Evolutionary conservation across 371 early-diverging fungal genomes (phyloP).

Genomic region (Lichtheimia corymbifera): DNA sequence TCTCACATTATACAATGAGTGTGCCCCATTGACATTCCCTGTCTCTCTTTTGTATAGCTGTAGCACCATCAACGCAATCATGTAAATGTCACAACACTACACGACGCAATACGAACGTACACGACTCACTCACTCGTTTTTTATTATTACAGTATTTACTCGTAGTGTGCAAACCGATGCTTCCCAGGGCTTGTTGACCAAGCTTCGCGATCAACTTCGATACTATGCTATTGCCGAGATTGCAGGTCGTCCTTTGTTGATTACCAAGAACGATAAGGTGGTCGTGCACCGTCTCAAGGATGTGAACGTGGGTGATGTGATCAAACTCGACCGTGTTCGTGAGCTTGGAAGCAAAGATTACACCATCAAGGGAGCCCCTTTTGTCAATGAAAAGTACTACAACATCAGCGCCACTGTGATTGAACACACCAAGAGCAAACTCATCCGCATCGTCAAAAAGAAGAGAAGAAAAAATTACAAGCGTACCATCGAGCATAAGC

Average conservation of each 20-base stretch:
- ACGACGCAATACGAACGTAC: not conserved
- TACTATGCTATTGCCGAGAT: constrained; percentile 90
- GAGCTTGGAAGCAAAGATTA: constrained; percentile 89
- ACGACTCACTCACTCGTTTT: not conserved
- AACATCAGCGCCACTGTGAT: constrained; percentile 85
- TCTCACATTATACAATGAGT: not conserved
- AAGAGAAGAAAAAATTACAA: constrained; percentile 89
- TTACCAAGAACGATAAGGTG: constrained; percentile 87
- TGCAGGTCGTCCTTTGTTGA: constrained; percentile 84
- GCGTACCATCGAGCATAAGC: constrained; percentile 72
- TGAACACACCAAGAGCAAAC: constrained; percentile 86
- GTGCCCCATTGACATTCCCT: not conserved
- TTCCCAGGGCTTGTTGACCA: constrained; percentile 25
- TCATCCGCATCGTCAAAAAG: constrained; percentile 78
- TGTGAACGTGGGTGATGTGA: constrained; percentile 84
- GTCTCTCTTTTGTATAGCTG: not conserved
- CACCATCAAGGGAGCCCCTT: constrained; percentile 86
- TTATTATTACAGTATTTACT: constrained; percentile 5
- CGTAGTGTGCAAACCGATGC: constrained; percentile 25
- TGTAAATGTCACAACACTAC: not conserved
- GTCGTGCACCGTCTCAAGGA: constrained; percentile 80
- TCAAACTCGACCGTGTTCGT: constrained; percentile 82
- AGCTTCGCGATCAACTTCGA: constrained; percentile 59
- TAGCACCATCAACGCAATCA: not conserved
- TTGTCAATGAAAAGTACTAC: constrained; percentile 70